A percentile compares a stretch with the other conserved stretches of the same genome.
Conservation (phyloP, 441 rosid species). For the Cnidoscolus chayamansa region DNA sequence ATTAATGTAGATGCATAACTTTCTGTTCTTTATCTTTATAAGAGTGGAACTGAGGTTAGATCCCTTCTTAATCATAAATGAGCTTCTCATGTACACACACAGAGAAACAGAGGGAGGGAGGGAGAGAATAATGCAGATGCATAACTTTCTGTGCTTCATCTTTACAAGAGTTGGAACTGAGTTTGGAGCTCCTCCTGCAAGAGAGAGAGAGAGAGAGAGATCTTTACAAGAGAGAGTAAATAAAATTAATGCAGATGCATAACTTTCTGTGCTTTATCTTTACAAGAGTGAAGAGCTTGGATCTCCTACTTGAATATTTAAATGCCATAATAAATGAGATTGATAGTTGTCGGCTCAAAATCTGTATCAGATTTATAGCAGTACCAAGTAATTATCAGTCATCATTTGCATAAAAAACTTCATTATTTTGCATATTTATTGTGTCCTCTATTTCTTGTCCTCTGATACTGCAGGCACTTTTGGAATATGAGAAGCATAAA, state of each 20-base stretch:
- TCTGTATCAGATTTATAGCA: background rate
- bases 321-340: background rate
- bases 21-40: background rate
- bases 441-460: conserved; percentile 22
- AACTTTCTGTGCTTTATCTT: conserved; percentile 1
- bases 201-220: too few relatives aligned
- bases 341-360: background rate
- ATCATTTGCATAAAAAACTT: background rate
- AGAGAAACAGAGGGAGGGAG: too few relatives aligned
- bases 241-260: background rate
- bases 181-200: too few relatives aligned
- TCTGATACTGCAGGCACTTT: conserved; percentile 55
- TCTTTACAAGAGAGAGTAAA: too few relatives aligned
- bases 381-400: background rate
- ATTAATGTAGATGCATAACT: background rate
- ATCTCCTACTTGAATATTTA: background rate
- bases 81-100: too few relatives aligned
- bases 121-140: too few relatives aligned
- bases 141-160: too few relatives aligned
- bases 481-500: conserved; percentile 74
- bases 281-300: background rate
- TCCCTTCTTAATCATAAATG: too few relatives aligned
- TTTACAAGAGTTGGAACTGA: too few relatives aligned
- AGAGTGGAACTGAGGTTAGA: background rate
- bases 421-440: conserved; percentile 6